Evolutionary conservation across 768 basidiomycete genomes (phyloP), one percentile per base, ranked within the genome.

Genomic region (Boletus vinaceobasis): DNA sequence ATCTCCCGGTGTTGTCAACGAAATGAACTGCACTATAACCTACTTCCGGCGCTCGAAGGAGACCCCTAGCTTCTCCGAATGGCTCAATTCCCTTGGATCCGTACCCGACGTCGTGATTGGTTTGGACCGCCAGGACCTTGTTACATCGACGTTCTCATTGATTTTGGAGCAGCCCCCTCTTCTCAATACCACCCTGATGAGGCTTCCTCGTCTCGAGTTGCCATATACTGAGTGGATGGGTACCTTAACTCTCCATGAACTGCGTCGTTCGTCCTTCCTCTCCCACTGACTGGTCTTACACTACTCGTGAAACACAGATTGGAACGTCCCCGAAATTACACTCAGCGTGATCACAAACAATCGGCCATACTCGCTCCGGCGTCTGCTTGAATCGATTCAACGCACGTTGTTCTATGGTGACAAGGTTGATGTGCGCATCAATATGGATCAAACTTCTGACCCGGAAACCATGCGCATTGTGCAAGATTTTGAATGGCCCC

Each of bases 331-430:
- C 10, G 76, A 71, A 32, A 72, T 93, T 32, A 87, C 88, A 26
- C 71, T 93, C 40, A 82, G 79, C 49, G 77, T 94, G 37, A 87
- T 93, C 52, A 93, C 92, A 0, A 84, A 90, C 60, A 77, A 88
- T 62, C 80, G 92, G 32, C 85, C 90, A 9, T 66, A 71, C 23
- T 93, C 93, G 2, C 79, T 94, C 2, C 63, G 62, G 14, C 85
- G 92, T 11, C 76, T 94, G 0, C 66, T 93, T 10, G 55, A 65
- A 15, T 93, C 92, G 0, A 73, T 92, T 3, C 71, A 74, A 11
- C 66, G 59, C 5, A 81, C 82, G 6, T 71, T 77, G 36, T 90
- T 84, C 62, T 91, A 83, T 58, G 89, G 89, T 3, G 88, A 93
- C 69, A 66, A 64, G 15, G 67, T 89, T n/a, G 60, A 78, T 54